Evolutionary conservation across 495 filamentous ascomycete species (phyloP), one percentile per base, ranked within the genome.

Genomic region (Penicillium argentinense): DNA sequence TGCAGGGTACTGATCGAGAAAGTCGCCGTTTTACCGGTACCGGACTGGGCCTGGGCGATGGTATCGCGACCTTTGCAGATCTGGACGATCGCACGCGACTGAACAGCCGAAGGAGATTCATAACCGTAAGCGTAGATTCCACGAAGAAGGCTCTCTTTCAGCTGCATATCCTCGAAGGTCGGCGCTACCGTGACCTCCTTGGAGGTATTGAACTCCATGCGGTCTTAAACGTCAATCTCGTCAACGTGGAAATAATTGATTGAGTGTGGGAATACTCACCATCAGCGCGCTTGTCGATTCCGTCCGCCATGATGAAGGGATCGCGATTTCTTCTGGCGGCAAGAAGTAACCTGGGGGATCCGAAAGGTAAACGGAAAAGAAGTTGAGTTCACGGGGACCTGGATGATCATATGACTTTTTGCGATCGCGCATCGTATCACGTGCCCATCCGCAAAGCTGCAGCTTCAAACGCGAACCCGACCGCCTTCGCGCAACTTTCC

Each of bases 81-180:
- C 69, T 97, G 92, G 53, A 97, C 91, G 62, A 98, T 98, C 47
- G 95, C 93, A 59, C 93, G 86, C 33, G 90, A 95, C 71, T 98
- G 93, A 13, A 98, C 91, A 4, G 93, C 93, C 4, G 93, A 98
- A 1, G 93, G 93, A 0, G 90, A 95, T 63, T 98, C 93, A 67
- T 96, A 98, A 39, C 93, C 93, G 56, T 99, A 99, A 13, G 93
- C 93, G 65, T 99, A 99, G 66, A 99, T 91, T 59, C 93, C 93
- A 45, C 93, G 90, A 50, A 97, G 85, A 19, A 98, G 85, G 63
- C 89, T 95, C 66, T 97, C 89, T 68, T 98, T 98, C 66, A 98
- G 68, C 62, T 89, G 83, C 87, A 89, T 89, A 43, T 80, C 78
- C 75, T 88, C 85, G 59, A 78, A 78, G 47, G 80, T 85, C 28